Percentiles rank a stretch among this genome's conserved stretches.
phyloP scores from a whole-genome alignment of 176 grass and related monocot genomes.

The Oryza rufipogon region DNA sequence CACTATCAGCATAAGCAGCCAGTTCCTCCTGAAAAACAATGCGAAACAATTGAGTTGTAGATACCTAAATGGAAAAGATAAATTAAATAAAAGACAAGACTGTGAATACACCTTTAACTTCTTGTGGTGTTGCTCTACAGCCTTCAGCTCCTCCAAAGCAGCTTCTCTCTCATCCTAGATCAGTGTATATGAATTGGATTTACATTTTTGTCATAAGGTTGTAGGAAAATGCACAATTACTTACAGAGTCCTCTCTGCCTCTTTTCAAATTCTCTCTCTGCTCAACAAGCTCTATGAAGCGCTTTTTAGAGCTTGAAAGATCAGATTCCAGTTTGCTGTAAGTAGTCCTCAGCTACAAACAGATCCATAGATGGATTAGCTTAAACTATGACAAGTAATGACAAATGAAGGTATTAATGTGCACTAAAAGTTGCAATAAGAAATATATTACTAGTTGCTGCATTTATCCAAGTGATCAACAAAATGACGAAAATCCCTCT shows the following conservation, averaged over 20 bases:
- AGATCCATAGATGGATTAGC: constrained; percentile 39
- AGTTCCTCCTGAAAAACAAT: constrained; percentile 74
- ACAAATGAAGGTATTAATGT: not conserved
- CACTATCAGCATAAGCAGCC: constrained; percentile 80
- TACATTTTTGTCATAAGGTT: not conserved
- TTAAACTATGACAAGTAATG: not conserved
- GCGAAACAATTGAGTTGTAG: constrained; percentile 11
- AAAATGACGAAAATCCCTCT: not conserved
- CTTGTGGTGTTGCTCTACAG: constrained; percentile 72
- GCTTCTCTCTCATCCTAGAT: constrained; percentile 84
- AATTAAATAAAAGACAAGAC: constrained; percentile 8
- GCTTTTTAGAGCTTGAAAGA: constrained; percentile 70
- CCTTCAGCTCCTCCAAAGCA: constrained; percentile 71
- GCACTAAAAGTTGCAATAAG: not conserved
- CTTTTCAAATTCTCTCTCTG: constrained; percentile 88
- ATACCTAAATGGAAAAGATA: constrained; percentile 27
- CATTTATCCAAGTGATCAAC: not conserved
- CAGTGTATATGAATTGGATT: constrained; percentile 27
- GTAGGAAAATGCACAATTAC: constrained; percentile 34
- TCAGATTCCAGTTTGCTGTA: constrained; percentile 77
- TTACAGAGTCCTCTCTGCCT: constrained; percentile 91
- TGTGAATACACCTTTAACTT: constrained; percentile 67
- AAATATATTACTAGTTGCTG: not conserved
- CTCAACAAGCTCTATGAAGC: constrained; percentile 74
- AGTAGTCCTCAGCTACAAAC: constrained; percentile 71